Evolutionary conservation across 2,329 filamentous ascomycete genomes (phyloP), one percentile per base, ranked within the genome.

Genomic region (Talaromyces sp.): DNA sequence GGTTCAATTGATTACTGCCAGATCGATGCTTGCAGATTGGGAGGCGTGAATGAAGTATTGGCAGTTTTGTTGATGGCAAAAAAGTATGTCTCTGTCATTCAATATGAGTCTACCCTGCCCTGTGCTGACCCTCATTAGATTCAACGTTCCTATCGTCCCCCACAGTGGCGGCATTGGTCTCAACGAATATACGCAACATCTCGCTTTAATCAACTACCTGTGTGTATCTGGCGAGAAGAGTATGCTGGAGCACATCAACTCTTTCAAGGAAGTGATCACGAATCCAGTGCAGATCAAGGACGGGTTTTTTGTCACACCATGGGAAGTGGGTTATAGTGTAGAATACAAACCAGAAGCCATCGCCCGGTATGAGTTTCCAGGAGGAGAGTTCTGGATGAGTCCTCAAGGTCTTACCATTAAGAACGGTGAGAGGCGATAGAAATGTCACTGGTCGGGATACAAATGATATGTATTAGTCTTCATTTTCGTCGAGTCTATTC

Each of bases 161-260:
- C 91, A 96, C 76, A 90, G 86, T 0, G 91, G 92, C 19, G 91
- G 91, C 63, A 91, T 96, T 2, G 91, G 91, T 5, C 80, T 96
- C 62, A 91, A 91, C 37, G 92, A 96, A 75, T 96, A 96, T 77
- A 96, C 92, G 0, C 90, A 95, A 78, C 91, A 96, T 75, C 76
- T 96, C 61, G 89, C 86, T 74, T 96, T 90, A 13, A 94, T 96
- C 64, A 91, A 96, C 75, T 96, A 96, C 66, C 89, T 96, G 5
- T 88, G 87, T 41, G 89, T 96, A 1, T 88, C 81, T 60, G 91
- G 89, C 15, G 89, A 91, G 80, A 82, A 86, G 69, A 89, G 85
- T 19, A 84, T 96, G 50, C 78, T 96, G 57, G 92, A 96, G 79
- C 96, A 92, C 73, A 91, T 96, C 21, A 91, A 96, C 71, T 89